These are phyloP conservation scores for Microcyclospora pomicola DNA, from an alignment of 2,329 filamentous ascomycete genomes.

Conservation along the genomic window DNA sequence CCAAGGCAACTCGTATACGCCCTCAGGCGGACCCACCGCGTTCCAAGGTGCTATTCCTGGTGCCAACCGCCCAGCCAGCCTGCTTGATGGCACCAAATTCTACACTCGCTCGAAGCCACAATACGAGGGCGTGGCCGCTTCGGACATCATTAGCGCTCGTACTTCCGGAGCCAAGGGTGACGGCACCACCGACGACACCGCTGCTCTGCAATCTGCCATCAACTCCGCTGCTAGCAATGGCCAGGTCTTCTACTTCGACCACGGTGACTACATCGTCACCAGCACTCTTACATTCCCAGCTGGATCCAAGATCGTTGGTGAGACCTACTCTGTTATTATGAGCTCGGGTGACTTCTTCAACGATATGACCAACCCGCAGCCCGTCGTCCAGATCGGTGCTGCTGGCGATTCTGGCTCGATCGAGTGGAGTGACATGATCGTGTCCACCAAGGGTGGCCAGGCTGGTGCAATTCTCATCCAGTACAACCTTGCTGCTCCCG, in stretches of 20 bases:
- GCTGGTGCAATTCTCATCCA: constrained; percentile 58
- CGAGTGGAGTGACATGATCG: constrained; percentile 59
- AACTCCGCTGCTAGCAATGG: constrained; percentile 29
- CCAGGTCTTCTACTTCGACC: constrained; percentile 60
- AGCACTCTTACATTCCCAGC: constrained; percentile 51
- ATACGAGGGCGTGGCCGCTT: constrained; percentile 29
- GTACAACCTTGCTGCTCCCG: constrained; percentile 49
- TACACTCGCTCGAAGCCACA: constrained; percentile 42
- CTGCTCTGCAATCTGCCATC: constrained; percentile 43
- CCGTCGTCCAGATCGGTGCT: constrained; percentile 53
- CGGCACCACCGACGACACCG: constrained; percentile 45
- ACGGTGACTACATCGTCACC: constrained; percentile 58
- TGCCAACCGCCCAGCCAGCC: constrained; percentile 28
- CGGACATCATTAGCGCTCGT: constrained; percentile 32
- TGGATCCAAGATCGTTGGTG: constrained; percentile 45
- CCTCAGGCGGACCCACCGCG: constrained; percentile 27
- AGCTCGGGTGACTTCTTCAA: constrained; percentile 44
- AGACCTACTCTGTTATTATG: constrained; percentile 43
- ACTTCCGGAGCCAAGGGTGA: constrained; percentile 34
- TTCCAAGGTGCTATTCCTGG: constrained; percentile 32
- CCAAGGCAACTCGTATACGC: constrained; percentile 31
- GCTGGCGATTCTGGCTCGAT: constrained; percentile 50
- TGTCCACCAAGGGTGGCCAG: constrained; percentile 52
- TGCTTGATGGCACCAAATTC: constrained; percentile 34
- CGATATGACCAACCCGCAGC: constrained; percentile 44